phyloP scores from a whole-genome alignment of 352 stramenopile genomes.

The Aphanomyces invadans region DNA sequence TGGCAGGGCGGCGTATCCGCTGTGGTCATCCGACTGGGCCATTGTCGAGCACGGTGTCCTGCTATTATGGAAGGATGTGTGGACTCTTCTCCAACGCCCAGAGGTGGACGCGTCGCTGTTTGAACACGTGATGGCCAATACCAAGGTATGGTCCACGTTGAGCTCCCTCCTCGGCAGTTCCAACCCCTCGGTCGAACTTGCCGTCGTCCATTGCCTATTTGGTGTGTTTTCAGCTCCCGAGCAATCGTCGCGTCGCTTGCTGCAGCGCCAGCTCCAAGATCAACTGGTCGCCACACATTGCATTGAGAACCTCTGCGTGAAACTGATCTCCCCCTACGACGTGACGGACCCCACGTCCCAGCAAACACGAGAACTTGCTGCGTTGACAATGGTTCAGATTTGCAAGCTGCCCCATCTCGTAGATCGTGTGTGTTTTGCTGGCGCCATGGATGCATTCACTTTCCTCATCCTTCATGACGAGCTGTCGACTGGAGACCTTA shows the following conservation, averaged over 20 bases:
- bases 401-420: background rate
- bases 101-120: background rate
- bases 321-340: background rate
- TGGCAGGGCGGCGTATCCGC: background rate
- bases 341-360: background rate
- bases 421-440: background rate
- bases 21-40: constrained; percentile 2
- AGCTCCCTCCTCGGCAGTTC: background rate
- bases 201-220: background rate
- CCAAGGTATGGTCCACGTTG: background rate
- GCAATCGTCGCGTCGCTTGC: background rate
- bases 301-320: constrained; percentile 6
- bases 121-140: background rate
- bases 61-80: background rate
- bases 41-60: constrained; percentile 17
- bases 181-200: background rate
- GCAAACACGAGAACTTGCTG: background rate
- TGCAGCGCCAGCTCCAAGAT: background rate
- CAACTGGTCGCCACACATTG: background rate
- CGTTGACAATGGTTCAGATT: background rate
- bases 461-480: constrained; percentile 4
- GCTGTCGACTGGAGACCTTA: background rate
- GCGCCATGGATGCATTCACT: background rate
- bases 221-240: background rate
- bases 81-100: background rate